These are phyloP conservation scores for Mycena rebaudengoi DNA, from an alignment of 768 basidiomycete genomes.

Conservation along the genomic window DNA sequence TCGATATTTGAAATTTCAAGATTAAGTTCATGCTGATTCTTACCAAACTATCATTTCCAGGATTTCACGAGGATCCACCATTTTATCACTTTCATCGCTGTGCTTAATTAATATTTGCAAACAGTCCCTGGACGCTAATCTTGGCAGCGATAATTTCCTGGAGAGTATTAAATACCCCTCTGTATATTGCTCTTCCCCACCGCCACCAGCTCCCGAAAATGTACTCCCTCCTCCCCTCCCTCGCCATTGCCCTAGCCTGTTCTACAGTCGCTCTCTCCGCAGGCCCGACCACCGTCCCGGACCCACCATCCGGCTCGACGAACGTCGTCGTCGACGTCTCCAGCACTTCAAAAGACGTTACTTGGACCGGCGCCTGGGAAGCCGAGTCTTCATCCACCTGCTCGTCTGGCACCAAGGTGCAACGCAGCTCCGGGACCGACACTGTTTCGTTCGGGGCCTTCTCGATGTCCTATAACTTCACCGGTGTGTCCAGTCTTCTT, in stretches of 20 bases:
- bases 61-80: not conserved
- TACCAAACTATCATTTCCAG: not conserved
- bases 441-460: constrained; percentile 8
- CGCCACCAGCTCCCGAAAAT: not conserved
- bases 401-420: constrained; percentile 5
- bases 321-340: constrained; percentile 17
- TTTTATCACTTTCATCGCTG: constrained; percentile 5
- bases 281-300: constrained; percentile 10
- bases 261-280: constrained; percentile 5
- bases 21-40: not conserved
- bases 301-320: constrained; percentile 16
- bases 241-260: not conserved
- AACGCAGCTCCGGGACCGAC: constrained; percentile 5
- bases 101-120: constrained; percentile 1
- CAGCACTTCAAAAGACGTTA: constrained; percentile 4
- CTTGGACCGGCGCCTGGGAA: constrained; percentile 7
- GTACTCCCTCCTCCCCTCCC: not conserved
- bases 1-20: not conserved
- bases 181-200: not conserved
- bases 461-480: constrained; percentile 12
- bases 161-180: constrained; percentile 1
- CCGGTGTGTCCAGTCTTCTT: constrained; percentile 10
- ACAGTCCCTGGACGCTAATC: not conserved
- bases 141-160: not conserved
- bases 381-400: constrained; percentile 1